Percentiles rank a stretch among this genome's conserved stretches.
Conservation (phyloP, 73 alveolate species). For the Uronychia binucleata region DNA sequence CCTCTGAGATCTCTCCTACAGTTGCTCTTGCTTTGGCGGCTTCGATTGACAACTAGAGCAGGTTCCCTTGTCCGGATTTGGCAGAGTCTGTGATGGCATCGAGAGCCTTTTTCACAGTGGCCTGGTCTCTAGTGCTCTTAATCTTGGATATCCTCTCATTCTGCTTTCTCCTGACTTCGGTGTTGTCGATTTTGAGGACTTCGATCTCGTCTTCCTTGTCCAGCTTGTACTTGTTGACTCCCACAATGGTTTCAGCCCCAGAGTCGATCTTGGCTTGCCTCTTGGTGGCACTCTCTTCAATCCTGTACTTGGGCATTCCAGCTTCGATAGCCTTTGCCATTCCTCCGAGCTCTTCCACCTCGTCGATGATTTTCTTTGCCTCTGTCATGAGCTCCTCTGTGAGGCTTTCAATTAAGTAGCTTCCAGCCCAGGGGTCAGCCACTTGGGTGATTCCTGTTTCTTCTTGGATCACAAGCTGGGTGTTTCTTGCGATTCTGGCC, state of each 20-base stretch:
- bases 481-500: conserved; percentile 72
- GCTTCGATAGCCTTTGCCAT: conserved; percentile 76
- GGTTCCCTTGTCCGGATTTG: conserved; percentile 68
- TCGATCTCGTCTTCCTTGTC: conserved; percentile 65
- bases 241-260: conserved; percentile 73
- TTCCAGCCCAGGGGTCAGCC: conserved; percentile 85
- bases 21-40: conserved; percentile 77
- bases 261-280: conserved; percentile 77
- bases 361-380: conserved; percentile 66
- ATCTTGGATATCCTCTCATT: conserved; percentile 46
- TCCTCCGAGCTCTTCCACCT: conserved; percentile 84
- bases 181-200: conserved; percentile 49
- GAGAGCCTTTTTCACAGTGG: conserved; percentile 43
- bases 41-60: conserved; percentile 62
- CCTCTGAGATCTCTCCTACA: conserved; percentile 75
- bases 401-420: conserved; percentile 69
- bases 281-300: conserved; percentile 73
- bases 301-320: conserved; percentile 81
- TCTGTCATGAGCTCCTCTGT: conserved; percentile 63
- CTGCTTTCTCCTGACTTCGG: conserved; percentile 58
- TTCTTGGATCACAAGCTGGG: conserved; percentile 73
- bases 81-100: conserved; percentile 55
- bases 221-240: conserved; percentile 71
- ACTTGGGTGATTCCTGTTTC: conserved; percentile 70
- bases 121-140: conserved; percentile 51